Conservation (phyloP, 2,329 filamentous ascomycete genomes). For the Diaporthe caulivora region DNA sequence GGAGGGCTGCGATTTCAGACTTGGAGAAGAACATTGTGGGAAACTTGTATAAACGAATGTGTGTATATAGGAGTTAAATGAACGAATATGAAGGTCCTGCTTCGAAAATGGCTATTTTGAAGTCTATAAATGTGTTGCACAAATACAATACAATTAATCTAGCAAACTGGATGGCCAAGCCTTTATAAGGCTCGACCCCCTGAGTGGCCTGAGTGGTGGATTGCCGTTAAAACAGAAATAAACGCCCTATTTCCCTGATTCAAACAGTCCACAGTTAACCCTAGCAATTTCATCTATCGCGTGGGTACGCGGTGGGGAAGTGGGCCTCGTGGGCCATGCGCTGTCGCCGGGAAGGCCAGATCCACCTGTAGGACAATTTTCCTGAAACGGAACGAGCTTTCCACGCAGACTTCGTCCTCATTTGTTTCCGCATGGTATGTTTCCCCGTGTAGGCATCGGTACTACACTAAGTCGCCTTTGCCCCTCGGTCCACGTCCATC, state of each 20-base stretch:
- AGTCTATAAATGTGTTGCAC: slow-evolving; percentile 1
- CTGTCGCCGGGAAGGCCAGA: not conserved
- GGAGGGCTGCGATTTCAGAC: slow-evolving; percentile 20
- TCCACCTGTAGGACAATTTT: slow-evolving; percentile 21
- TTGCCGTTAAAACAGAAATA: not conserved
- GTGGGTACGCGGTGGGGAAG: slow-evolving; percentile 7
- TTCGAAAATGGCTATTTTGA: not conserved
- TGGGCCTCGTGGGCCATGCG: not conserved
- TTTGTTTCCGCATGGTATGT: not conserved
- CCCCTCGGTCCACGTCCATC: not conserved
- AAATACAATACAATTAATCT: not conserved
- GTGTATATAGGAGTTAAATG: slow-evolving; percentile 1
- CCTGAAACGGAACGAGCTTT: slow-evolving; percentile 5
- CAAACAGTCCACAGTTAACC: slow-evolving; percentile 21
- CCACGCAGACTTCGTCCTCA: not conserved
- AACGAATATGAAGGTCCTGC: slow-evolving; percentile 19
- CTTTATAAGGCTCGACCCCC: slow-evolving; percentile 6
- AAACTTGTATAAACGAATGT: slow-evolving; percentile 12
- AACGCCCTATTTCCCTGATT: slow-evolving; percentile 17
- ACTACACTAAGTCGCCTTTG: too few species aligned
- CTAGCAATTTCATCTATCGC: slow-evolving; percentile 16
- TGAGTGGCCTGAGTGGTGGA: slow-evolving; percentile 9
- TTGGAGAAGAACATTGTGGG: slow-evolving; percentile 23
- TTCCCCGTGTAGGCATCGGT: not conserved
- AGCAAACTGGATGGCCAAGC: not conserved